Evolutionary conservation across 371 early-diverging fungal genomes (phyloP).

Genomic region (Amoeboaphelidium protococcarum): DNA sequence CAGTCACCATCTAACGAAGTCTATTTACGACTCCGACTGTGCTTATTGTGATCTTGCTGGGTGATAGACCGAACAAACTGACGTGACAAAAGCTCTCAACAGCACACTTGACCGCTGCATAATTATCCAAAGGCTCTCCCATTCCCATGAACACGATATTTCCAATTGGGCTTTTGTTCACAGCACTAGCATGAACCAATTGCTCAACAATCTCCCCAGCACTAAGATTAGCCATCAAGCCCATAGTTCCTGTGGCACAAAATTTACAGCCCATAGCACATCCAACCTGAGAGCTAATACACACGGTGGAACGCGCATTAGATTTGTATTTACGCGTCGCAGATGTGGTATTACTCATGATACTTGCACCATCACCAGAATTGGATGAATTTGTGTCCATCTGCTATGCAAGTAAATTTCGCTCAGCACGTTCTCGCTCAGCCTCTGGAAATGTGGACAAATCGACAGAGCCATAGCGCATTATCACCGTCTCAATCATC

Average conservation of each 20-base stretch:
- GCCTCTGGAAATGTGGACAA: not conserved
- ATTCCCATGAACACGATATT: constrained; percentile 83
- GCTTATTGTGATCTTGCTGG: constrained; percentile 49
- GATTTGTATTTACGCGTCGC: constrained; percentile 6
- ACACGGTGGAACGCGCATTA: constrained; percentile 45
- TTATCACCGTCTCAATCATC: constrained; percentile 17
- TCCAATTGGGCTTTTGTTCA: not conserved
- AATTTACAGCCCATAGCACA: constrained; percentile 64
- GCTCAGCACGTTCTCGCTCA: not conserved
- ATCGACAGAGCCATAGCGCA: constrained; percentile 6
- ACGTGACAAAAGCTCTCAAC: too few species aligned
- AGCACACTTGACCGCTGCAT: constrained; percentile 36
- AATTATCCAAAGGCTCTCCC: constrained; percentile 71
- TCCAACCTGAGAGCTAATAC: constrained; percentile 68
- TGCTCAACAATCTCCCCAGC: constrained; percentile 66
- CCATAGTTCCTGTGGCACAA: constrained; percentile 79
- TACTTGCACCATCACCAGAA: not conserved
- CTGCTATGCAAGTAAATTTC: not conserved
- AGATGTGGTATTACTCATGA: not conserved
- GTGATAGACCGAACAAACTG: constrained; percentile 30
- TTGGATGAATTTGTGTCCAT: not conserved
- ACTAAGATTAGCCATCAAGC: constrained; percentile 40
- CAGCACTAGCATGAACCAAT: constrained; percentile 19
- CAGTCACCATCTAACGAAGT: constrained; percentile 37
- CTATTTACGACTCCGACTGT: constrained; percentile 71